Evolutionary conservation across 2,329 filamentous ascomycete species (phyloP).

Genomic region (Neonectria ditissima): DNA sequence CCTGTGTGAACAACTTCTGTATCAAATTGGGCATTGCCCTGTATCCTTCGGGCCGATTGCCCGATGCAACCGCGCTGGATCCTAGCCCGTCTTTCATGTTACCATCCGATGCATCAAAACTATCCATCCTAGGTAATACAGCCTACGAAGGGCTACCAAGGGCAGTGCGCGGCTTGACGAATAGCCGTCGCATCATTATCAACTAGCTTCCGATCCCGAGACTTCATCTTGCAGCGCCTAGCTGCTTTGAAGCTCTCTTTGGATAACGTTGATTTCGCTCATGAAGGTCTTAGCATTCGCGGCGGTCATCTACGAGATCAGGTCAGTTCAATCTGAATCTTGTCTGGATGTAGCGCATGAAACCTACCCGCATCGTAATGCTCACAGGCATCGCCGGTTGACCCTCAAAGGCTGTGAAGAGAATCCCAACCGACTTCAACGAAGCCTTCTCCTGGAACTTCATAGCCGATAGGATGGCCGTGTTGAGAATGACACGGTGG

Average conservation of each 20-base stretch:
- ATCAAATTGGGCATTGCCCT: constrained; percentile 33
- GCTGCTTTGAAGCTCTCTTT: constrained; percentile 61
- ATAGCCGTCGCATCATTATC: constrained; percentile 23
- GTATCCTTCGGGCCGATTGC: constrained; percentile 31
- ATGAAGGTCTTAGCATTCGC: constrained; percentile 66
- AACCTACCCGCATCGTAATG: constrained; percentile 70
- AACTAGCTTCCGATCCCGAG: constrained; percentile 23
- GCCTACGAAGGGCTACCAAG: constrained; percentile 22
- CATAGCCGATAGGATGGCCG: constrained; percentile 81
- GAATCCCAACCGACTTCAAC: constrained; percentile 76
- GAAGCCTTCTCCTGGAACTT: constrained; percentile 82
- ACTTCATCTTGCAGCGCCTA: constrained; percentile 38
- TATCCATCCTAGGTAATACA: constrained; percentile 20
- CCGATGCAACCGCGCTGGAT: constrained; percentile 23
- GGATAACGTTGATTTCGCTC: constrained; percentile 61
- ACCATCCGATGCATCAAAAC: constrained; percentile 26
- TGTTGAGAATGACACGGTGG: constrained; percentile 88
- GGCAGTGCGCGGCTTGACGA: constrained; percentile 18
- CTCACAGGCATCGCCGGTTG: constrained; percentile 65
- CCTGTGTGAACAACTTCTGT: constrained; percentile 36
- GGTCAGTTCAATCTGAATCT: constrained; percentile 18
- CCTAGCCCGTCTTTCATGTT: constrained; percentile 22
- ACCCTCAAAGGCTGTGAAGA: constrained; percentile 73
- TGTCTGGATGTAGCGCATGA: neutral
- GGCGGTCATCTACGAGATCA: constrained; percentile 60